Percentiles rank a stretch among this genome's conserved stretches.
phyloP scores from a whole-genome alignment of 2,329 filamentous ascomycete genomes.

The Fusarium sp. region DNA sequence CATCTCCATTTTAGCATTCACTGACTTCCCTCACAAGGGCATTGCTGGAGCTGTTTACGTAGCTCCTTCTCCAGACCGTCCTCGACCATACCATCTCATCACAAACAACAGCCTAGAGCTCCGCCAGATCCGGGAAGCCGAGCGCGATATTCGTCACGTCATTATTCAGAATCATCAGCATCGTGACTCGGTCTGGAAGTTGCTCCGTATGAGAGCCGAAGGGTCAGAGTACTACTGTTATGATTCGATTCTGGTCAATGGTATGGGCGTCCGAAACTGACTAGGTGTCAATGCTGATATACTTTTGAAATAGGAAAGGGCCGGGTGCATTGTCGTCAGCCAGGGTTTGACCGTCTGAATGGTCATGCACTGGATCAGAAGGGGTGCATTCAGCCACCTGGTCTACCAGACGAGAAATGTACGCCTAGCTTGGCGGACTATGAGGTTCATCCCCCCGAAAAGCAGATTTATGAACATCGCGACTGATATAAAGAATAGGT shows the following conservation, averaged over 20 bases:
- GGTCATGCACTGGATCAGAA: constrained; percentile 1
- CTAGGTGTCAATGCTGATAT: background rate
- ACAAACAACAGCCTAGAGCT: constrained; percentile 3
- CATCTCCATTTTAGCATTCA: fast-evolving
- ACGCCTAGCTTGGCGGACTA: background rate
- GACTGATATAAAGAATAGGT: background rate
- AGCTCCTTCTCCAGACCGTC: background rate
- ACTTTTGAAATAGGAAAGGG: background rate
- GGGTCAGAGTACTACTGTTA: constrained; percentile 15
- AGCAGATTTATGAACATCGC: fast-evolving
- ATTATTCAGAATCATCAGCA: constrained; percentile 15
- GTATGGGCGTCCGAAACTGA: background rate
- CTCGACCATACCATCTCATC: constrained; percentile 1
- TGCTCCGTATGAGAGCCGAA: constrained; percentile 8
- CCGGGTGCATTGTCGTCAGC: constrained; percentile 7
- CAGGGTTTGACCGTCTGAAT: background rate
- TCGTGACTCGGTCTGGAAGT: constrained; percentile 9
- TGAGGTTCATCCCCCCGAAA: background rate
- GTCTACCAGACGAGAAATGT: background rate
- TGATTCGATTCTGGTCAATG: constrained; percentile 4
- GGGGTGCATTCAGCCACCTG: background rate
- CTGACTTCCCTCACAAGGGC: background rate
- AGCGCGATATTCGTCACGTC: background rate
- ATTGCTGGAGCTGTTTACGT: constrained; percentile 4
- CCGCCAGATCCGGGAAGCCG: background rate